Base-by-base conservation (phyloP, 1,139 yeast species). In the Martiniozyma asiatica region DNA sequence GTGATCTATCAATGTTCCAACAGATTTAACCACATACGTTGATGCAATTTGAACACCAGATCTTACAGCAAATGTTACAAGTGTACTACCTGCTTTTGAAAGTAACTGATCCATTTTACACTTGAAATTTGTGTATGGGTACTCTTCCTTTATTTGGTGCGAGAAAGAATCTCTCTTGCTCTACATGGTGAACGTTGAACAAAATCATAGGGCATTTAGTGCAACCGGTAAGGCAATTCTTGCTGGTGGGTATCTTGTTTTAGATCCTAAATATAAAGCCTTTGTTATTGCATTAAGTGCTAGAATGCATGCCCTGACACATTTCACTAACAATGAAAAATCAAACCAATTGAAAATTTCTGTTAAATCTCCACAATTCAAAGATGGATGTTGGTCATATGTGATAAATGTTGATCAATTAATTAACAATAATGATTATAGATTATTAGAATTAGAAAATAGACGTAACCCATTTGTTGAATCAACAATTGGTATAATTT, bases 141-240 rank as follows among this genome's bases (percentile, higher is more conserved):
- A n/a, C n/a, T n/a, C n/a, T n/a, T 27, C 14, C 20, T 20, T 18
- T 33, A 35, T 25, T 14, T 15, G 10, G 20, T 23, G 28, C 28
- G 28, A 19, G 15, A 26, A 20, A n/a, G 20, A 18, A 11, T 14
- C 11, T 15, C n/a, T 9, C 14, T 9, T 26, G 20, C 11, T 21
- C 20, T 27, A 13, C 20, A 16, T 21, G 6, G 12, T 21, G 16
- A 20, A 9, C 9, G 17, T n/a, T 9, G 15, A 13, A 8, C 22
- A n/a, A n/a, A n/a, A n/a, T n/a, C n/a, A n/a, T n/a, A n/a, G 41
- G 23, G 44, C 39, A 8, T 85, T 73, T 48, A 80, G 95, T 47
- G 93, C 97, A 1, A 97, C 98, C 0, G 96, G 97, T 0, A 89
- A 89, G 53, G 97, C 96, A 1, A 61, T 89, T 22, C 48, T 89